Evolutionary conservation across 768 basidiomycete genomes (phyloP).

Genomic region (Lactifluus rugatus): DNA sequence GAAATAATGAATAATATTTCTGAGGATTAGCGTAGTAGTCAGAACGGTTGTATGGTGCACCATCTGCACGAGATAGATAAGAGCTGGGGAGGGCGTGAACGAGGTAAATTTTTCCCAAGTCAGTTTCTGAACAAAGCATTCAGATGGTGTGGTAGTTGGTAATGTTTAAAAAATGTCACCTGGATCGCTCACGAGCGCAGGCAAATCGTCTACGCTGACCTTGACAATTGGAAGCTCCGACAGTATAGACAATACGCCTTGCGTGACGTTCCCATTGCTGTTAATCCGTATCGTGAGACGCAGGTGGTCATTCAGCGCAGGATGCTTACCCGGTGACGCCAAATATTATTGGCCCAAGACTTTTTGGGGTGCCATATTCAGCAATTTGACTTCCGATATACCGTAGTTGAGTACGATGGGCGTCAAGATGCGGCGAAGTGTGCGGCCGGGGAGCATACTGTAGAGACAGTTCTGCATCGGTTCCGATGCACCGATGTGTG

Average conservation of each 20-base stretch:
- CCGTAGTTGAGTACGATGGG: slow-evolving; percentile 46
- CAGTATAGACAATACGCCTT: slow-evolving; percentile 67
- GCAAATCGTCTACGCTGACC: slow-evolving; percentile 48
- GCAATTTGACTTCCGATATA: slow-evolving; percentile 48
- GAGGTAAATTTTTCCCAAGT: slow-evolving; percentile 62
- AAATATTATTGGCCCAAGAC: slow-evolving; percentile 67
- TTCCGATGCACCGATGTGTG: not conserved
- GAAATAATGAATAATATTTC: slow-evolving; percentile 57
- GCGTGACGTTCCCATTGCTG: slow-evolving; percentile 74
- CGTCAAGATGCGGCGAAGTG: slow-evolving; percentile 48
- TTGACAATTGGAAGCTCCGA: slow-evolving; percentile 56
- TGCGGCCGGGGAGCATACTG: slow-evolving; percentile 78
- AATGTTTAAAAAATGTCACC: slow-evolving; percentile 30
- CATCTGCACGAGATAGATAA: slow-evolving; percentile 56
- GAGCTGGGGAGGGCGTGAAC: slow-evolving; percentile 60
- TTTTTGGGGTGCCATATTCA: slow-evolving; percentile 47
- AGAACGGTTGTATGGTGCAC: slow-evolving; percentile 45
- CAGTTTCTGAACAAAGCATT: slow-evolving; percentile 34
- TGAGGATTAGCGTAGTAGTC: slow-evolving; percentile 70
- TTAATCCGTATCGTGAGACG: not conserved
- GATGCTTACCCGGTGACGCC: slow-evolving; percentile 67
- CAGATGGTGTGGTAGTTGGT: not conserved
- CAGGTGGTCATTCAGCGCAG: not conserved
- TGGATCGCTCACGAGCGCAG: slow-evolving; percentile 41
- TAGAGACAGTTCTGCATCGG: not conserved